Base-by-base conservation (phyloP, 495 filamentous ascomycete genomes). In the Astrothelium macrocarpum region DNA sequence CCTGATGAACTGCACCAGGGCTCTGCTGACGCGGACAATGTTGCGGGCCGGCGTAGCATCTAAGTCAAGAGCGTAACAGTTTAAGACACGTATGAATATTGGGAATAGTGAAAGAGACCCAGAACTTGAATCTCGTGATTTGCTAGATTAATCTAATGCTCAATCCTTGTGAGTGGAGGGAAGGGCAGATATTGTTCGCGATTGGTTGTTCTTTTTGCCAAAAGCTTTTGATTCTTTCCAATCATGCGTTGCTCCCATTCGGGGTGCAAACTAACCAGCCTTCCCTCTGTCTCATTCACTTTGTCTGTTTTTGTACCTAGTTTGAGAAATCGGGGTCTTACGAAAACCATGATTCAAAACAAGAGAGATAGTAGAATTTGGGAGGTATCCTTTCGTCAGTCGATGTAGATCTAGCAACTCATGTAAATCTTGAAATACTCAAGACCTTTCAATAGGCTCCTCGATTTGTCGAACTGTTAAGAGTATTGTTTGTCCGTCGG, bases 21-120 rank as follows among this genome's bases (percentile, higher is more conserved):
- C 9, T 20, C n/a, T 49, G 43, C 43, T 49, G 10, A 18, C n/a
- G n/a, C n/a, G 11, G 10, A 3, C 9, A 49, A 18, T 49, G 43
- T 49, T 49, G 43, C 43, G 43, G n/a, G 43, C 43, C n/a, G 43
- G 18, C 43, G 43, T 49, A 49, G 43, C 43, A 49, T 49, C n/a
- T 20, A 18, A 3, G 3, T 10, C n/a, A 18, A 20, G n/a, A 4
- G 43, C n/a, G 10, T 18, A 20, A 49, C n/a, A 49, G 3, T 18
- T 20, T 49, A 3, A 3, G 3, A 3, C 3, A 49, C 18, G n/a
- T 3, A 20, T 49, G n/a, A 14, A 18, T 11, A 49, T 9, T 5
- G 7, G n/a, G n/a, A 49, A 20, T 49, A 39, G 36, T 16, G 36
- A n/a, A n/a, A n/a, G n/a, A n/a, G n/a, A n/a, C n/a, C n/a, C n/a